Evolutionary conservation across 2,329 filamentous ascomycete genomes (phyloP).

Genomic region (Akanthomyces uredinophilus): DNA sequence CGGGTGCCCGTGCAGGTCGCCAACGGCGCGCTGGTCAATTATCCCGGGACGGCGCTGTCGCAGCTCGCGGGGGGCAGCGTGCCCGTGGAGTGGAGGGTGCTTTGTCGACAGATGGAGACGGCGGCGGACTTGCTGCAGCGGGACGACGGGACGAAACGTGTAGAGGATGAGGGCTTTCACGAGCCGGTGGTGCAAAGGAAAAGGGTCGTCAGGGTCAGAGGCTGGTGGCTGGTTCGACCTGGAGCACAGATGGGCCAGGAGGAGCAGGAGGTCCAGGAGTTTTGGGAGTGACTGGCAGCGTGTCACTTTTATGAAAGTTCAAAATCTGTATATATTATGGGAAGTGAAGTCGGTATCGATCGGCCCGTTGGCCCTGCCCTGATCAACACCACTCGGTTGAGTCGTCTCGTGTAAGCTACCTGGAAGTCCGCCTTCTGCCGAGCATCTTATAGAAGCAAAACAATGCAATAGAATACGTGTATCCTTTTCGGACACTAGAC

Average conservation of each 20-base stretch:
- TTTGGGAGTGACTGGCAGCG: not conserved
- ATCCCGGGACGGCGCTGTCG: not conserved
- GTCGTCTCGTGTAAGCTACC: too few species aligned
- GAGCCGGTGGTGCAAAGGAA: not conserved
- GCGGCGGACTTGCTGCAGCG: conserved; percentile 15
- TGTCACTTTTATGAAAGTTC: not conserved
- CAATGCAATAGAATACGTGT: too few species aligned
- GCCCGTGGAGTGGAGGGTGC: conserved; percentile 17
- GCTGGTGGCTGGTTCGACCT: conserved; percentile 21
- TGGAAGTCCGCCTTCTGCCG: too few species aligned
- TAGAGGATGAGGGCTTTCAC: not conserved
- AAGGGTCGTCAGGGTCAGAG: conserved; percentile 12
- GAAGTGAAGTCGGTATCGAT: too few species aligned
- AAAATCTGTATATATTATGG: too few species aligned
- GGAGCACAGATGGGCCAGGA: conserved; percentile 17
- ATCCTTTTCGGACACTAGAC: too few species aligned
- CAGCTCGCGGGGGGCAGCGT: conserved; percentile 8
- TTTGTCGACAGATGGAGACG: conserved; percentile 18
- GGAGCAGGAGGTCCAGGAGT: conserved; percentile 18
- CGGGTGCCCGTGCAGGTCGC: conserved; percentile 14
- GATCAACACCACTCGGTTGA: too few species aligned
- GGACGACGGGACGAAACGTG: not conserved
- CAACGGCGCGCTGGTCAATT: not conserved
- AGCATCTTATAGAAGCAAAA: too few species aligned
- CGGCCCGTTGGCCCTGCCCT: too few species aligned